Conservation (phyloP, 345 rosid species). For the Salix udensis region DNA sequence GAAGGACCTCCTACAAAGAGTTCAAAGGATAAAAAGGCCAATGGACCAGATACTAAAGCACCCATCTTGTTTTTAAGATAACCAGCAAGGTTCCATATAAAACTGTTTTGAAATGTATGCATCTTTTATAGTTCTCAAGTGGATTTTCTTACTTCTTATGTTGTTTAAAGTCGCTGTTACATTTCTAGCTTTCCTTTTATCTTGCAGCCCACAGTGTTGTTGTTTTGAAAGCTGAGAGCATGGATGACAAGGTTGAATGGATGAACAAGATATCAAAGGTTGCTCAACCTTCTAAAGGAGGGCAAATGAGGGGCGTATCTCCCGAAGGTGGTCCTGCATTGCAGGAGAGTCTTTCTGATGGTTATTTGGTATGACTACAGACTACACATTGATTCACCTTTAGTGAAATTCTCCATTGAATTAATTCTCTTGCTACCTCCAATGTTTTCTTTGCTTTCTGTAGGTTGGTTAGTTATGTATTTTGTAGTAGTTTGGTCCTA, state of each 20-base stretch:
- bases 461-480: too few relatives aligned
- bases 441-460: too few relatives aligned
- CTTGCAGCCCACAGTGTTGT: slow-evolving; percentile 85
- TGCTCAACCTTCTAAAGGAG: slow-evolving; percentile 52
- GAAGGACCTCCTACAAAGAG: slow-evolving; percentile 68
- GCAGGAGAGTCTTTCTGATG: too few relatives aligned
- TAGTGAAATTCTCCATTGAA: too few relatives aligned
- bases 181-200: background rate
- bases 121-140: background rate
- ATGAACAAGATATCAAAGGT: slow-evolving; percentile 65
- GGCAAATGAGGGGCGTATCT: slow-evolving; percentile 58
- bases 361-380: too few relatives aligned
- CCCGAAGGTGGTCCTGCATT: too few relatives aligned
- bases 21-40: slow-evolving; percentile 81
- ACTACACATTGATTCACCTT: too few relatives aligned
- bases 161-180: background rate
- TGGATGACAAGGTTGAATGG: slow-evolving; percentile 84
- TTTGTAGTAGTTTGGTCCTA: too few relatives aligned
- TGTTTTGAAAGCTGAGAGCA: slow-evolving; percentile 76
- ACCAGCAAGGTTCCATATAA: slow-evolving; percentile 86
- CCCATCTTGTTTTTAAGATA: slow-evolving; percentile 65
- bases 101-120: slow-evolving; percentile 79
- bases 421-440: too few relatives aligned
- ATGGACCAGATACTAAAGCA: slow-evolving; percentile 66
- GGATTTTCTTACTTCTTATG: background rate